These are phyloP conservation scores for Cladosporium oxysporum DNA, from an alignment of 2,329 filamentous ascomycete species.

Conservation along the genomic window DNA sequence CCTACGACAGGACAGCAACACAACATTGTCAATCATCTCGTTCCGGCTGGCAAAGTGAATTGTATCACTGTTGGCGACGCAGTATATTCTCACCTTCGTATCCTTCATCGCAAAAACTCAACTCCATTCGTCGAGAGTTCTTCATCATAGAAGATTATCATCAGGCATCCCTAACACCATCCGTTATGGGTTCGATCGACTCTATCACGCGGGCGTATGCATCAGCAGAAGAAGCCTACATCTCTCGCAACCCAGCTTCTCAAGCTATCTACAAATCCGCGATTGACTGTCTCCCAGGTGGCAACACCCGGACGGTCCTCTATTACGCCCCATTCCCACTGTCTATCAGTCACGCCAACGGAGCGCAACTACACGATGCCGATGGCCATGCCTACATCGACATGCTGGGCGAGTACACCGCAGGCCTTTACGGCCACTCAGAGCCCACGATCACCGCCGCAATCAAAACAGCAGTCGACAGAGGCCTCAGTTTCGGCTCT, in stretches of 20 bases:
- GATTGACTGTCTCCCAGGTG: constrained; percentile 38
- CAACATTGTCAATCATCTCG: not conserved
- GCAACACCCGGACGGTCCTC: constrained; percentile 42
- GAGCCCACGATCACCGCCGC: constrained; percentile 56
- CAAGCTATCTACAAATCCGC: constrained; percentile 34
- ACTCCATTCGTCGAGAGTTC: not conserved
- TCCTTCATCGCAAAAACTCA: not conserved
- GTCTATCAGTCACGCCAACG: constrained; percentile 35
- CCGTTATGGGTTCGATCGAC: not conserved
- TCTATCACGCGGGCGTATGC: not conserved
- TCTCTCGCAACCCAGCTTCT: constrained; percentile 13
- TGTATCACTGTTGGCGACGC: not conserved
- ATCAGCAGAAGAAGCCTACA: constrained; percentile 1
- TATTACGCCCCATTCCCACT: constrained; percentile 42
- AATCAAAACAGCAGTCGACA: constrained; percentile 48
- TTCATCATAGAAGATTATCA: not conserved
- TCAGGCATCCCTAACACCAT: not conserved
- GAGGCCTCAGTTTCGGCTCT: constrained; percentile 58
- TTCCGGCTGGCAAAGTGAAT: not conserved
- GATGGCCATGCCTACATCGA: constrained; percentile 54
- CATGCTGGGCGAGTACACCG: constrained; percentile 64
- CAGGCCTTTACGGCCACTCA: constrained; percentile 67
- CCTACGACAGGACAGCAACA: not conserved
- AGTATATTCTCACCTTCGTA: not conserved
- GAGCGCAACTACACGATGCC: constrained; percentile 33